Base-by-base conservation (phyloP, 192 early-diverging fungal genomes). In the Backusella mclennaniae region DNA sequence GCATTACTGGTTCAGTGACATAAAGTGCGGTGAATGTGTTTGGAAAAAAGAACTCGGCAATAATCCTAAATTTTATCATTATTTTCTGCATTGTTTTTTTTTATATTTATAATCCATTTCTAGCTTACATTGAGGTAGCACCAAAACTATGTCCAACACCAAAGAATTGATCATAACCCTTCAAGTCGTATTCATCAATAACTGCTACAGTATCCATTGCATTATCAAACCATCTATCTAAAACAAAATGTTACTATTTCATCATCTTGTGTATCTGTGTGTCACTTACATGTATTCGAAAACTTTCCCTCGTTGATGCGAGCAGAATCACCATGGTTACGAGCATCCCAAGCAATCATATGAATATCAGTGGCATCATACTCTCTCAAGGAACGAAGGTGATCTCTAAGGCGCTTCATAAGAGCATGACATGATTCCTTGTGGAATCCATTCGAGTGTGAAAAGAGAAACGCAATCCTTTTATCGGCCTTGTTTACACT, bases 91-190 rank as follows among this genome's bases (percentile, higher is more conserved):
- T 49, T 49, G n/a, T 42, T 35, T 17, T 31, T 15, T 15, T 21
- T 31, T 19, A 29, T 35, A 4, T 21, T 23, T 29, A 3, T 56
- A 26, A 14, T 11, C 2, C 1, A 33, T 33, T 33, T 33, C 33
- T 33, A 33, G 35, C 76, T 56, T 71, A 82, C 83, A 73, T 80
- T 21, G 63, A 36, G 53, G 77, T 80, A 2, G 74, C 83, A 14
- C 82, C 84, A 73, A 88, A 85, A 75, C 85, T 89, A 80, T 92
- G 91, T 1, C 91, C 91, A 66, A 92, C 49, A 36, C 87, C 89
- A 46, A 89, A 71, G 38, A 90, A 31, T n/a, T 74, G 56, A 19
- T 66, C 29, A 26, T 76, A 73, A 19, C 31, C 38, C 19, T 78
- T 69, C 56, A 87, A 66, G 3, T 77, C 38, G 33, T 78, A 80